Base-by-base conservation (phyloP, 495 filamentous ascomycete genomes). In the Margaritispora aquatica region DNA sequence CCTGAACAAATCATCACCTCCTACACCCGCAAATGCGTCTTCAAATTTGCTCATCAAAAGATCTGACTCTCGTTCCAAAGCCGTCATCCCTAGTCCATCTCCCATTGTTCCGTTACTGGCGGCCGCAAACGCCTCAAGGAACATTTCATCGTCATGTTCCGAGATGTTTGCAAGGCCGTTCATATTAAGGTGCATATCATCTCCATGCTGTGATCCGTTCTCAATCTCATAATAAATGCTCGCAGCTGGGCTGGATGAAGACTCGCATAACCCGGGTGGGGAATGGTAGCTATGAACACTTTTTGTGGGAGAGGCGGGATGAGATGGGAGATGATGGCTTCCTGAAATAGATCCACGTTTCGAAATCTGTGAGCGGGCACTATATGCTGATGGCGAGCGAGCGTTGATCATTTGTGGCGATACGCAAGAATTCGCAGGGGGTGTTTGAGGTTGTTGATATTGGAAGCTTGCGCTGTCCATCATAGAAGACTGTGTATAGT, bases 1-100 rank as follows among this genome's bases (percentile, higher is more conserved):
- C 26, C 68, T 73, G 60, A 77, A 77, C 17, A 64, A 22, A 70
- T 77, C 47, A 41, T 54, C 62, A 62, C 70, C 20, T 66, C 67
- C 55, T 60, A 59, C 34, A 54, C 54, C 71, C 47, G 71, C 73
- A 44, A 73, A 78, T 22, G 70, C 68, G 48, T 75, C 74, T 38
- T 77, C 75, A 54, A 76, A 77, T 60, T 78, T 78, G 34, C 67
- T 66, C 69, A 77, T 70, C 47, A 78, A 60, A 61, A 77, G 62
- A 47, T 69, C 70, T 27, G 72, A 66, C 21, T 75, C 71, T 17
- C 66, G 68, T 41, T 73, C 73, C 22, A 75, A 66, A 9, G 70
- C 65, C 29, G 73, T 65, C 47, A 77, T 64, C 38, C 38, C 38
- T 44, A 44, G 19, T 44, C 38, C 38, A n/a, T 44, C 38, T 22